These are phyloP conservation scores for Rhizopus sp. DNA, from an alignment of 371 early-diverging fungal genomes.

Conservation along the genomic window DNA sequence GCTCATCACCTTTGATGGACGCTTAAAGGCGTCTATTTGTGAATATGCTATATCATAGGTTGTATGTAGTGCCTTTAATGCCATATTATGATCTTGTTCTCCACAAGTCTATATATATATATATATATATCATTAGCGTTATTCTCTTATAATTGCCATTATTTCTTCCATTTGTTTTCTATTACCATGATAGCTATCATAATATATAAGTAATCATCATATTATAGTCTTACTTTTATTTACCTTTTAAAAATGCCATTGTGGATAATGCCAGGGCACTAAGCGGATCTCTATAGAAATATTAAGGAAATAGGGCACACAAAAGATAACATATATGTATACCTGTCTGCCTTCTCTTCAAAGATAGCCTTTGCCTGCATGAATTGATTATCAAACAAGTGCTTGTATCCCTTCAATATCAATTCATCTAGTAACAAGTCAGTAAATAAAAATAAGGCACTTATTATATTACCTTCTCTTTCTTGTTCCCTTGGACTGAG, in stretches of 20 bases:
- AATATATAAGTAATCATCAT: not conserved
- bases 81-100: conserved; percentile 40
- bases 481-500: conserved; percentile 34
- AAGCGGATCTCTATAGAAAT: conserved; percentile 11
- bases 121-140: not conserved
- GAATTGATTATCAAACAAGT: conserved; percentile 42
- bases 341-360: conserved; percentile 14
- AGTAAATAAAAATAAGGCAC: not conserved
- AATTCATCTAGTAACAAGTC: conserved; percentile 22
- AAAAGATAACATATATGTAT: conserved; percentile 4
- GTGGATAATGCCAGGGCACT: not conserved
- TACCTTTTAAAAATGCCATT: conserved; percentile 18
- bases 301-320: conserved; percentile 4
- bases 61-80: conserved; percentile 33
- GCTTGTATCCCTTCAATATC: conserved; percentile 33
- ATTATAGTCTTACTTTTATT: not conserved
- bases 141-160: not conserved
- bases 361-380: conserved; percentile 27
- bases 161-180: not conserved
- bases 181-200: conserved; percentile 2
- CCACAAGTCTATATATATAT: conserved; percentile 33
- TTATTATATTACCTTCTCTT: conserved; percentile 21
- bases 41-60: conserved; percentile 34
- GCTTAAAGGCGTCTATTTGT: conserved; percentile 33
- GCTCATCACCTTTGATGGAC: conserved; percentile 15